Base-by-base conservation (phyloP, 306 rosid species). In the Quercus robur region DNA sequence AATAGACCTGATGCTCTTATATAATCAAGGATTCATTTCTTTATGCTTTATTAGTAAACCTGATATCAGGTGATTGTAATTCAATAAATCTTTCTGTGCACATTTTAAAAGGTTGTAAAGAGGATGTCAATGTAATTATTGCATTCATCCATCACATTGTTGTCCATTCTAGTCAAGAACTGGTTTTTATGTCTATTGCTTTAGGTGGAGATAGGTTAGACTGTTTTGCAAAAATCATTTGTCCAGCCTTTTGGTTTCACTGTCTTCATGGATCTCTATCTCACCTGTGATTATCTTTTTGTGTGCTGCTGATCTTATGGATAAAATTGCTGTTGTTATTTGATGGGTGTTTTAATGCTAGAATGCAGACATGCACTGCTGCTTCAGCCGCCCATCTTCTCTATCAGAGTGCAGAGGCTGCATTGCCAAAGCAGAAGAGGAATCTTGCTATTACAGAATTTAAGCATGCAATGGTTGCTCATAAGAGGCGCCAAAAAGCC, bases 391-490 rank as follows among this genome's bases (percentile, higher is more conserved):
- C 81, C 71, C 95, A 90, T 83, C 79, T 84, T 14, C 95, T 94
- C 56, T 73, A 87, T 75, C 97, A 87, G 73, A 89, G 91, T 64
- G 97, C 83, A 26, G 93, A 93, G 80, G 93, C 87, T 77, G 71
- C 85, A 3, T 78, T 92, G 62, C 99, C 97, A 5, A 92, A 90
- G 83, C 97, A 91, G 75, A 94, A 93, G 86, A 91, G 77, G 86
- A 90, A 85, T 80, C 73, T 84, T 74, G 97, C 92, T 54, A 76
- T 86, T 26, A 82, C 82, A 31, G 97, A 92, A 84, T 94, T 84
- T 80, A 94, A 90, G 85, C 90, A 86, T 17, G 91, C 97, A 28
- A 94, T 93, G 85, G 86, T 94, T 73, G 87, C 90, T 86, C 90
- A 88, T 57, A 94, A 88, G 86, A 90, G 97, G 76, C 88, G 90